Evolutionary conservation across 2,329 filamentous ascomycete species (phyloP), one percentile per base, ranked within the genome.

Genomic region (Xylaria sp.): DNA sequence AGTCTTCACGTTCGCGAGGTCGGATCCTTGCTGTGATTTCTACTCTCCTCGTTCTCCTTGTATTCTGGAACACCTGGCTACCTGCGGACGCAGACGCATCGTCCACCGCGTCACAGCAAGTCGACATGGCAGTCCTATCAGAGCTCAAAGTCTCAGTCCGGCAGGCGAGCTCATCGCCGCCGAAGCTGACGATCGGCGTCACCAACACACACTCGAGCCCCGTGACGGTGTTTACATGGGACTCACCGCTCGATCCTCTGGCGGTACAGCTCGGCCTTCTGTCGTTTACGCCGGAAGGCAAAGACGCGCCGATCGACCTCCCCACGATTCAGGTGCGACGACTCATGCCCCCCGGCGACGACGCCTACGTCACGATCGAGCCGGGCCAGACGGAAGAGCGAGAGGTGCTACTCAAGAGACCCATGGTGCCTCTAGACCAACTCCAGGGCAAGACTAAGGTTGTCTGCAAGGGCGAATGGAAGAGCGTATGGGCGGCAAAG

Each of bases 201-300:
- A 81, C 78, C 55, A 84, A 85, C 76, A 79, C 76, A 11, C 77
- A 81, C 62, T 70, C 76, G 2, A 64, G 71, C 4, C 74, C 82
- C 0, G 76, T 84, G 61, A 84, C 82, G 0, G 71, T 85, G 24
- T 78, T 85, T 42, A 75, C 72, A 3, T 85, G 83, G 77, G 76
- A 81, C 57, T 82, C 82, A 0, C 83, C 83, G n/a, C 76, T 85
- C n/a, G 83, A 85, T 69, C 75, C 78, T 0, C 60, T 82, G 17
- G 82, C 80, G 0, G 67, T 83, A 54, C 77, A 80, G 61, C 76
- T 84, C 2, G 83, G 83, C 8, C 73, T 82, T n/a, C 60, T 85
- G 4, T 74, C 76, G 39, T 78, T 85, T 68, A 81, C 77, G 2
- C 80, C 79, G 2, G 75, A 78, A 2, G 79, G 77, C 1, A 75